These are phyloP conservation scores for Turritis glabra DNA, from an alignment of 345 rosid genomes.

Conservation along the genomic window DNA sequence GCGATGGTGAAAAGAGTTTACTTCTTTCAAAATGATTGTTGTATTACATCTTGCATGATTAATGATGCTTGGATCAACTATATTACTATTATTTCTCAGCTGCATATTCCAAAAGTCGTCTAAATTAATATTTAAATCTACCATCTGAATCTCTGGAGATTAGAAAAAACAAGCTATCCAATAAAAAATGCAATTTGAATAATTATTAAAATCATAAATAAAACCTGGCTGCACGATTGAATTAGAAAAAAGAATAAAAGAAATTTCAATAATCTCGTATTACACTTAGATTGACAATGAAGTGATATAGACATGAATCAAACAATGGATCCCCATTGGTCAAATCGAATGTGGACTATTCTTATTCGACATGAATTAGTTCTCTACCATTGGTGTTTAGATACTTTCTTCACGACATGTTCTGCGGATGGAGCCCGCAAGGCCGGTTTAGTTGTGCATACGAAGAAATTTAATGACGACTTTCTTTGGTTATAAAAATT, in stretches of 20 bases:
- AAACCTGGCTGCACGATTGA: conserved; percentile 36
- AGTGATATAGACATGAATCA: conserved; percentile 20
- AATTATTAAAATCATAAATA: background rate
- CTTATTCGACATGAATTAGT: conserved; percentile 9
- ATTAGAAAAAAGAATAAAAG: background rate
- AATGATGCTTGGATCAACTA: conserved; percentile 16
- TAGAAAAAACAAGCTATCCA: conserved; percentile 6
- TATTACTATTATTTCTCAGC: background rate
- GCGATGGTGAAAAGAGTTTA: conserved; percentile 28
- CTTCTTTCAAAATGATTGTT: conserved; percentile 4
- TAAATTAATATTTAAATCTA: conserved; percentile 27
- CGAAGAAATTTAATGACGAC: background rate
- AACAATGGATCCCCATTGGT: conserved; percentile 28
- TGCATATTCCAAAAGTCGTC: conserved; percentile 44
- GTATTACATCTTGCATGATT: conserved; percentile 28
- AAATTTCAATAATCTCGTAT: background rate
- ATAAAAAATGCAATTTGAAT: background rate
- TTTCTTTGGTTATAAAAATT: background rate
- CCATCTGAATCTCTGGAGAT: conserved; percentile 23
- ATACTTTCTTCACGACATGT: conserved; percentile 18
- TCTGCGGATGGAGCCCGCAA: conserved; percentile 9
- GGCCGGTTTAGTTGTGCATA: conserved; percentile 4
- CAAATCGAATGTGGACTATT: conserved; percentile 18
- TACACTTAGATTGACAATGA: conserved; percentile 14
- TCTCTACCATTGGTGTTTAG: conserved; percentile 15